Evolutionary conservation across 495 filamentous ascomycete species (phyloP).

Genomic region (Aspergillus heteromorphus): DNA sequence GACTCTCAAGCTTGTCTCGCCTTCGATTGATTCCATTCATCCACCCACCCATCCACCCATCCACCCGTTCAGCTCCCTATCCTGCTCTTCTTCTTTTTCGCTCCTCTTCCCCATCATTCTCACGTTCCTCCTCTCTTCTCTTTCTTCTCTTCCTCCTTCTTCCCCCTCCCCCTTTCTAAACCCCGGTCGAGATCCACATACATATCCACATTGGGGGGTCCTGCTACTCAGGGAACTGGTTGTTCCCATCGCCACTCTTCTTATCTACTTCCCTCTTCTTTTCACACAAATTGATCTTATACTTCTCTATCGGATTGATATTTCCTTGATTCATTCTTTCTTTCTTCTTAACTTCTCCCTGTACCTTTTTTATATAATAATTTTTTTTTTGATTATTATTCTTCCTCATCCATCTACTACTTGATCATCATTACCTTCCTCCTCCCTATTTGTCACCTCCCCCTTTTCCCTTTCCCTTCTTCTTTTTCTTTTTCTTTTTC

Average conservation of each 20-base stretch:
- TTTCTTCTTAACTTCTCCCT: too few relatives aligned
- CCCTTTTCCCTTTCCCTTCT: background rate
- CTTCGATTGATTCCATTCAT: background rate
- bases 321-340: too few relatives aligned
- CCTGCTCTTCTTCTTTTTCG: background rate
- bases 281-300: too few relatives aligned
- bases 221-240: too few relatives aligned
- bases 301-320: too few relatives aligned
- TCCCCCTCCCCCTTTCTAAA: constrained; percentile 5
- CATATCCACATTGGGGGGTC: too few relatives aligned
- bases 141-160: background rate
- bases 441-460: too few relatives aligned
- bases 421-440: background rate
- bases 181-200: constrained; percentile 15
- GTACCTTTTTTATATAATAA: too few relatives aligned
- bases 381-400: background rate
- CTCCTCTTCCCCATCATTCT: background rate
- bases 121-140: background rate
- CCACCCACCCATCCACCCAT: background rate
- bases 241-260: too few relatives aligned
- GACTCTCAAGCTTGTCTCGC: background rate
- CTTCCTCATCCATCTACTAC: background rate
- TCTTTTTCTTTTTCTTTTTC: background rate
- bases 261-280: too few relatives aligned
- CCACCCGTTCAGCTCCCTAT: background rate